Evolutionary conservation across 179 eudicot species (phyloP).

Genomic region (Drosera spatulata): DNA sequence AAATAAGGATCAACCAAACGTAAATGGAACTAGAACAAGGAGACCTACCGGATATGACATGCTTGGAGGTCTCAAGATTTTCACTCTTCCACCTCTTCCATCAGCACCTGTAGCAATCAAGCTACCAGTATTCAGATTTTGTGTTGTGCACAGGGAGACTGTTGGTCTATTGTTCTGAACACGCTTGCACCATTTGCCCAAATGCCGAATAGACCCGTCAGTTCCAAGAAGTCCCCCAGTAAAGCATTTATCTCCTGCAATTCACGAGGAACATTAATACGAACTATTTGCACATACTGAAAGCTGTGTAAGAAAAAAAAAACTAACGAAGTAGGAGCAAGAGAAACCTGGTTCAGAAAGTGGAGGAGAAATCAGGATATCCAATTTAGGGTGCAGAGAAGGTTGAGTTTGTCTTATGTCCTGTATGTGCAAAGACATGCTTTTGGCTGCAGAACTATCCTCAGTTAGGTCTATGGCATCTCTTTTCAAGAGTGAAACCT

Average conservation of each 20-base stretch:
- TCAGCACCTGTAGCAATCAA: conserved; percentile 81
- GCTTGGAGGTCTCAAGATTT: conserved; percentile 54
- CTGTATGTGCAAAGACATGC: conserved; percentile 23
- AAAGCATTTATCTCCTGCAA: conserved; percentile 59
- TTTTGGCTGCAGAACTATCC: conserved; percentile 18
- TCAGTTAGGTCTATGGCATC: conserved; percentile 4
- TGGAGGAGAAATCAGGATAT: conserved; percentile 21
- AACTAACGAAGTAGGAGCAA: not conserved
- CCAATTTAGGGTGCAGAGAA: conserved; percentile 19
- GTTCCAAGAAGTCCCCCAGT: conserved; percentile 77
- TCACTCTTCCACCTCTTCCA: conserved; percentile 76
- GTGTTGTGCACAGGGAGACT: conserved; percentile 6
- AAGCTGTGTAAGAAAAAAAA: too few relatives aligned
- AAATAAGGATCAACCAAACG: not conserved
- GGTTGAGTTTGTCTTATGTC: conserved; percentile 41
- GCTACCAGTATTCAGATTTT: conserved; percentile 27
- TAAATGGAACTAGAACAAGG: conserved; percentile 3
- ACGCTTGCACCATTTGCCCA: conserved; percentile 85
- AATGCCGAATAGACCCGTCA: conserved; percentile 65
- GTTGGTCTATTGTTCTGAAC: conserved; percentile 27
- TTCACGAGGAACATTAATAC: not conserved
- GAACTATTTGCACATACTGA: too few relatives aligned
- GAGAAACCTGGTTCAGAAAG: conserved; percentile 54
- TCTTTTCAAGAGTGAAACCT: conserved; percentile 11
- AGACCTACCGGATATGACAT: conserved; percentile 40